A percentile compares a stretch with the other conserved stretches of the same genome.
Conservation (phyloP, 1,139 yeast genomes). For the Yamadazyma pseudoaaseri region DNA sequence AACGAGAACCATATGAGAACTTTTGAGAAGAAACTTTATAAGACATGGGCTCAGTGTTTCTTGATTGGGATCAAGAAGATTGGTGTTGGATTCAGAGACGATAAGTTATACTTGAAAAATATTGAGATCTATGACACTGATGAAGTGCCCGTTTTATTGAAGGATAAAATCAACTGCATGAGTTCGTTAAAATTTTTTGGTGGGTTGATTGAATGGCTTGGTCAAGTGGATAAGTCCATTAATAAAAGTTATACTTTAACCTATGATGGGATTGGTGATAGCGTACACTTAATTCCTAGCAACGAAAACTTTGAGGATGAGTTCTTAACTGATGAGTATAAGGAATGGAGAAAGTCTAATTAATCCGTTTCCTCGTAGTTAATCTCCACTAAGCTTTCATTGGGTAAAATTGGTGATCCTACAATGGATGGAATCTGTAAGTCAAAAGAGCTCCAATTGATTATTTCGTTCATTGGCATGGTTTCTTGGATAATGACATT, state of each 20-base stretch:
- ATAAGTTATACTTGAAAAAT: constrained; percentile 55
- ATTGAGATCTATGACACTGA: constrained; percentile 79
- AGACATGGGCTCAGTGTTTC: constrained; percentile 93
- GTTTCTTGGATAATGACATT: constrained; percentile 7
- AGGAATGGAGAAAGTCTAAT: constrained; percentile 11
- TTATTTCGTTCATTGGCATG: constrained; percentile 1
- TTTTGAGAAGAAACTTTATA: constrained; percentile 73
- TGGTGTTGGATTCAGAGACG: constrained; percentile 85
- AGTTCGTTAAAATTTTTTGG: constrained; percentile 85
- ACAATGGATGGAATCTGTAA: constrained; percentile 6
- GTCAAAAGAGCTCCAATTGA: not conserved
- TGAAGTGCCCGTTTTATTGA: constrained; percentile 66
- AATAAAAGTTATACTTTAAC: constrained; percentile 11
- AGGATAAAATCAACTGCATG: constrained; percentile 65
- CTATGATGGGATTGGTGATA: constrained; percentile 7
- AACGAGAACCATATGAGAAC: constrained; percentile 50
- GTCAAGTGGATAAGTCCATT: constrained; percentile 44
- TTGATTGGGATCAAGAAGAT: constrained; percentile 76
- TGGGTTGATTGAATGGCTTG: constrained; percentile 78
- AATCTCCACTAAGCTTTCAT: constrained; percentile 6
- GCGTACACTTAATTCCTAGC: constrained; percentile 9
- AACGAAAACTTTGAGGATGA: constrained; percentile 12
- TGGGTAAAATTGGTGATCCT: constrained; percentile 3
- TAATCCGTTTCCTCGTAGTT: constrained; percentile 1
- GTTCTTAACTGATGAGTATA: constrained; percentile 14